These are phyloP conservation scores for Rugonectria rugulosa DNA, from an alignment of 2,329 filamentous ascomycete species.

Conservation along the genomic window DNA sequence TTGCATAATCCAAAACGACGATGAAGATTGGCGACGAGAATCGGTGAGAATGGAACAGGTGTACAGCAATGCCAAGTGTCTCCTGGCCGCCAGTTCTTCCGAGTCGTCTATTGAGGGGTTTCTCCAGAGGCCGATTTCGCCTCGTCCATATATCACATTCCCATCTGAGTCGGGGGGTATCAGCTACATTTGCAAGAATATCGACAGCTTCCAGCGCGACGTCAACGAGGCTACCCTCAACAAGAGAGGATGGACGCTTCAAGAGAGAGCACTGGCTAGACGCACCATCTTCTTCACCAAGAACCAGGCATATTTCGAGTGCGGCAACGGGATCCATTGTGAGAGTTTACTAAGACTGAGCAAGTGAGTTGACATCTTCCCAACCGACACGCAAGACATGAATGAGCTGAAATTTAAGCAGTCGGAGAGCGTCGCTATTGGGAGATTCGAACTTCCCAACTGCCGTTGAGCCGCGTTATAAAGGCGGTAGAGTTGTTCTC, in stretches of 20 bases:
- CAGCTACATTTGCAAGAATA: not conserved
- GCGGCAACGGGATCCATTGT: not conserved
- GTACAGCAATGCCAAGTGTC: not conserved
- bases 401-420: no score
- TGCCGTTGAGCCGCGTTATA: not conserved
- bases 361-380: not conserved
- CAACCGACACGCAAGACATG: no score
- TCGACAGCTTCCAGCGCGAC: not conserved
- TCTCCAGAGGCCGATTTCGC: not conserved
- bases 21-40: not conserved
- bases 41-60: not conserved
- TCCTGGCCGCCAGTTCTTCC: not conserved
- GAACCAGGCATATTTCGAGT: conserved; percentile 5
- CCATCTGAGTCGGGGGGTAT: not conserved
- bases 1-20: not conserved
- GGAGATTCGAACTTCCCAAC: conserved; percentile 4
- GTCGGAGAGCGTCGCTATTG: not conserved
- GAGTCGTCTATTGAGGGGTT: not conserved
- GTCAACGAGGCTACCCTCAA: not conserved
- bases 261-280: conserved; percentile 1
- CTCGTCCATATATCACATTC: not conserved
- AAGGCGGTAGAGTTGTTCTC: not conserved
- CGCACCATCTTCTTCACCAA: conserved; percentile 2
- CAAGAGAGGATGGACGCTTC: not conserved
- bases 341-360: not conserved